Evolutionary conservation across 345 rosid genomes (phyloP).

Genomic region (Corymbia maculata): DNA sequence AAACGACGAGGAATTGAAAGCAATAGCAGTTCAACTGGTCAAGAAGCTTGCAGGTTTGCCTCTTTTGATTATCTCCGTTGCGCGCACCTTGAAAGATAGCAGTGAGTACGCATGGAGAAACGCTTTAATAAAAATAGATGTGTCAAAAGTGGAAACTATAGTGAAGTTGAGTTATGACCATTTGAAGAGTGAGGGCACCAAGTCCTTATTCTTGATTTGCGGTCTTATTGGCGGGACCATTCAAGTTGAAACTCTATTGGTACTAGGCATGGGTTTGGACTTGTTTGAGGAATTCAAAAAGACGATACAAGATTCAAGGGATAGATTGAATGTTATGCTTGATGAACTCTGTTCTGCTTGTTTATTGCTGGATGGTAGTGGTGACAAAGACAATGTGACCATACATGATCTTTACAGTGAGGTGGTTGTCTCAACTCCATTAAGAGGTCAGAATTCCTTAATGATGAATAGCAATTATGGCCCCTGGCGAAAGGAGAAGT

Average conservation of each 20-base stretch:
- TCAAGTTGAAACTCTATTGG: background rate
- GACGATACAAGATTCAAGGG: rapidly evolving
- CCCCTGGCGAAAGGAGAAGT: rapidly evolving
- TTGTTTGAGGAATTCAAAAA: background rate
- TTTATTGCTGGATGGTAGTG: background rate
- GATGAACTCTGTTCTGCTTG: rapidly evolving
- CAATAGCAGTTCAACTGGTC: background rate
- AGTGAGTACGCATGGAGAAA: rapidly evolving
- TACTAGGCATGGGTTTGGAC: background rate
- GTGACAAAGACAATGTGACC: rapidly evolving
- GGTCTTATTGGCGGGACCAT: background rate
- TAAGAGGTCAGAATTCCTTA: rapidly evolving
- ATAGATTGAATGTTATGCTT: rapidly evolving
- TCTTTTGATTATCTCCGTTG: background rate
- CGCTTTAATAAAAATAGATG: background rate
- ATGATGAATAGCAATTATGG: rapidly evolving
- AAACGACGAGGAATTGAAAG: background rate
- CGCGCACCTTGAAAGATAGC: background rate
- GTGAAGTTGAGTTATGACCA: background rate
- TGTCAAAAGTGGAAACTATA: background rate
- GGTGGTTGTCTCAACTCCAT: background rate
- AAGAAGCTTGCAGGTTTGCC: background rate
- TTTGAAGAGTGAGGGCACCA: background rate
- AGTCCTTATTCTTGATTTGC: background rate
- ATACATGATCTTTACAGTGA: background rate